Evolutionary conservation across 2,329 filamentous ascomycete species (phyloP), one percentile per base, ranked within the genome.

Genomic region (Colletotrichum nymphaeae): DNA sequence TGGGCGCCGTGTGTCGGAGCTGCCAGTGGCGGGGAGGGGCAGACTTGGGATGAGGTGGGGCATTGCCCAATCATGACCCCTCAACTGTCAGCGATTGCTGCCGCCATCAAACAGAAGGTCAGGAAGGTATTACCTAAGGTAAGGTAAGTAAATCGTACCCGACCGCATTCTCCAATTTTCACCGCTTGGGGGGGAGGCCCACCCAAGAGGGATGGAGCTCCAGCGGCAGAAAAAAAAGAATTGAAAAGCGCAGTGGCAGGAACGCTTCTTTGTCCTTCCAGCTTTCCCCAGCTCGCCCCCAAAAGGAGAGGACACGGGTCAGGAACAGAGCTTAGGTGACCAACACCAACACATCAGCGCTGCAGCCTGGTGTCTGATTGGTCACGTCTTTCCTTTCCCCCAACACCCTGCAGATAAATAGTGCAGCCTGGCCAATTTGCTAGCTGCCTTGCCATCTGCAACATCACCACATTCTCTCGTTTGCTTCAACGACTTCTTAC

Each of bases 291-390:
- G 64, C 49, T 59, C 59, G 59, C 56, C 57, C 28, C 56, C 59
- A 59, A 16, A 68, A 75, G 73, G 74, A 67, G 71, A 75, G 73
- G 74, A 75, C 75, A 76, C 75, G 74, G 67, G 58, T 76, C 74
- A 72, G 52, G 57, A 73, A 74, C 57, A 70, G 37, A 42, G 37
- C 37, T 35, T 35, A 35, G 32, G 16, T 66, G 59, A 69, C 69
- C 69, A 65, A 14, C 52, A 67, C 66, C 72, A 71, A 63, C 59
- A 66, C 70, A 67, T 69, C 73, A 71, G 75, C 67, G 70, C 67
- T 42, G 53, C 37, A 75, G 64, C 73, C 75, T 75, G 73, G 42
- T 71, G 72, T 68, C 63, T 63, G 58, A 72, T 69, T 74, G 62
- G 63, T 49, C 19, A n/a, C 16, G 42, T 49, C 19, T 22, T 68